Conservation (phyloP, 2,329 filamentous ascomycete genomes). For the Trichoderma oligosporum region DNA sequence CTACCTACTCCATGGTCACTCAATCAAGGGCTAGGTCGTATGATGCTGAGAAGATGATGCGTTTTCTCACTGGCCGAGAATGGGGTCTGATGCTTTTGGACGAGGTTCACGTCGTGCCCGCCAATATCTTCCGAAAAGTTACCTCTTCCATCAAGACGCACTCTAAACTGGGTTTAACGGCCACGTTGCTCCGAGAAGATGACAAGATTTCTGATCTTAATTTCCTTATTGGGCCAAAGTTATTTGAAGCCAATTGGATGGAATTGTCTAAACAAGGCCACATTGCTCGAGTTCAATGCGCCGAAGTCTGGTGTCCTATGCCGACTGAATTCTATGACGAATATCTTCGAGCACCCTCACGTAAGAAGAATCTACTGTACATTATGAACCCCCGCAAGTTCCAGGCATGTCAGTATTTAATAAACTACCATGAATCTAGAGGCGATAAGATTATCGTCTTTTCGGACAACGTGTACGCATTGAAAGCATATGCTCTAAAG, state of each 20-base stretch:
- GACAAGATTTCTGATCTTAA: conserved; percentile 98
- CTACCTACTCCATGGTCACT: conserved; percentile 98
- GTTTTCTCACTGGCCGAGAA: conserved; percentile 81
- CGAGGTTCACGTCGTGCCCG: conserved; percentile 96
- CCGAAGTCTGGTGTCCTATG: conserved; percentile 99
- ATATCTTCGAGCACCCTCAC: conserved; percentile 68
- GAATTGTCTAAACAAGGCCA: conserved; percentile 95
- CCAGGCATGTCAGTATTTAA: conserved; percentile 95
- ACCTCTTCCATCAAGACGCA: conserved; percentile 92
- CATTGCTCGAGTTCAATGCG: conserved; percentile 95
- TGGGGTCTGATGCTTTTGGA: conserved; percentile 98
- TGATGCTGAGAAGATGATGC: conserved; percentile 96
- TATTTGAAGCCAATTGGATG: conserved; percentile 99
- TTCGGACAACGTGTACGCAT: conserved; percentile 92
- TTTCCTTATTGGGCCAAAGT: conserved; percentile 93
- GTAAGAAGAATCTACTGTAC: conserved; percentile 59
- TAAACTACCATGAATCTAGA: conserved; percentile 91
- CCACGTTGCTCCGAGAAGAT: conserved; percentile 90
- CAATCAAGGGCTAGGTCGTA: conserved; percentile 82
- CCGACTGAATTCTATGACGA: conserved; percentile 97
- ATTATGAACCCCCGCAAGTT: conserved; percentile 99
- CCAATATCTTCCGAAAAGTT: conserved; percentile 92
- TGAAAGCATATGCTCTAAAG: conserved; percentile 79
- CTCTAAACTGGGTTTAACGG: conserved; percentile 90
- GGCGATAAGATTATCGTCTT: conserved; percentile 99